phyloP scores from a whole-genome alignment of 2,329 filamentous ascomycete genomes.

The Hymenoscyphus scutula region DNA sequence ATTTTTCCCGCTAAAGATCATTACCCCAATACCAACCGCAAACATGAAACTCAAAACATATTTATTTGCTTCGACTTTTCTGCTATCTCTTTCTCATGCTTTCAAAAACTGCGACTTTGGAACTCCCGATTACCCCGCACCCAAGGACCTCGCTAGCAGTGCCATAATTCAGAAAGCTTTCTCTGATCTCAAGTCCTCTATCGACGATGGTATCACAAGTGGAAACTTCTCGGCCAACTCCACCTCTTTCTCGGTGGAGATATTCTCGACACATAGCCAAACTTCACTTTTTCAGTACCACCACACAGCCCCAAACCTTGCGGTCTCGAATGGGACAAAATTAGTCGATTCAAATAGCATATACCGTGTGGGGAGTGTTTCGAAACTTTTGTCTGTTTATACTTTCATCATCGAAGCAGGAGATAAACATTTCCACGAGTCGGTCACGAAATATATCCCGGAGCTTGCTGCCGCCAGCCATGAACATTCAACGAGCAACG shows the following conservation, averaged over 20 bases:
- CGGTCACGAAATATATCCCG: slow-evolving; percentile 43
- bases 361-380: slow-evolving; percentile 44
- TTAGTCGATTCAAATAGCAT: slow-evolving; percentile 41
- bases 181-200: slow-evolving; percentile 1
- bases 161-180: slow-evolving; percentile 14
- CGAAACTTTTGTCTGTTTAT: slow-evolving; percentile 46
- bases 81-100: background rate
- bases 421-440: slow-evolving; percentile 40
- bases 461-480: slow-evolving; percentile 36
- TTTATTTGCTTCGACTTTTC: background rate
- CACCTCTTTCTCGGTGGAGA: slow-evolving; percentile 41
- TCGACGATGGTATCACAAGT: background rate
- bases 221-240: slow-evolving; percentile 1
- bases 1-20: background rate
- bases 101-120: slow-evolving; percentile 8
- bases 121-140: slow-evolving; percentile 9
- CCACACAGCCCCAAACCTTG: slow-evolving; percentile 34
- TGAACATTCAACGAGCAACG: slow-evolving; percentile 10
- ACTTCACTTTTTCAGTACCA: slow-evolving; percentile 38
- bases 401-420: slow-evolving; percentile 43
- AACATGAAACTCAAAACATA: background rate
- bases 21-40: background rate
- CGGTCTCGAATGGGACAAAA: slow-evolving; percentile 35
- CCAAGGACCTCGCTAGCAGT: slow-evolving; percentile 7
- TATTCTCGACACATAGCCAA: slow-evolving; percentile 38